Evolutionary conservation across 495 filamentous ascomycete species (phyloP), one percentile per base, ranked within the genome.

Genomic region (Darksidea phi): DNA sequence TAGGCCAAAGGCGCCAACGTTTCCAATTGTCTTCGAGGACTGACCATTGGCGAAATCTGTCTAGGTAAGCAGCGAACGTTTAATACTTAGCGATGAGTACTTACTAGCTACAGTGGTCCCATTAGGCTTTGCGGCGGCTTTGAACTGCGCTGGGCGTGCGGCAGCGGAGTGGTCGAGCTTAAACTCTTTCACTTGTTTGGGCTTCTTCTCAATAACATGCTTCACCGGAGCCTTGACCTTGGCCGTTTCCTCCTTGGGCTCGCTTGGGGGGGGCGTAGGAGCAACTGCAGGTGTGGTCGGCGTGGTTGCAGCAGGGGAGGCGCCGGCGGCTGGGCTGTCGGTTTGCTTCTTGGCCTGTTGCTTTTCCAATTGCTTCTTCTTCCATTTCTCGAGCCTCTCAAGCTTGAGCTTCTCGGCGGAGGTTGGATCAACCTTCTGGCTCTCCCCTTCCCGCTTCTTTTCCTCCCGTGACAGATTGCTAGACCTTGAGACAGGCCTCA

Each of bases 1-100:
- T 50, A 97, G 82, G 0, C 90, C 92, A 69, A 97, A 96, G 12
- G 87, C 86, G 67, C 88, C 88, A 32, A 94, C 79, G 70, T 91
- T 91, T 48, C 85, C 80, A 61, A 83, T 79, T 51, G 84, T 81
- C 72, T 90, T 84, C 13, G 67, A 26, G 41, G 80, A 78, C 57
- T 82, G 72, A 52, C 76, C 75, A 32, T 79, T 78, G 28, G 72
- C 71, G 63, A 71, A 53, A 57, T 41, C 50, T 26, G 6, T 15
- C 25, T 34, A 7, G 49, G 72, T 62, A 68, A 68, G 48, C 32
- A 42, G 1, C 18, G 6, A 10, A 51, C 23, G n/a, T n/a, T n/a
- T 62, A 49, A 52, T 54, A 51, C 15, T 25, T 6, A 32, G 28
- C 28, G 28, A 32, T 4, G 91, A 89, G 64, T 87, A 86, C 62